These are phyloP conservation scores for Stagonosporopsis tanaceti DNA, from an alignment of 2,329 filamentous ascomycete species.

Conservation along the genomic window DNA sequence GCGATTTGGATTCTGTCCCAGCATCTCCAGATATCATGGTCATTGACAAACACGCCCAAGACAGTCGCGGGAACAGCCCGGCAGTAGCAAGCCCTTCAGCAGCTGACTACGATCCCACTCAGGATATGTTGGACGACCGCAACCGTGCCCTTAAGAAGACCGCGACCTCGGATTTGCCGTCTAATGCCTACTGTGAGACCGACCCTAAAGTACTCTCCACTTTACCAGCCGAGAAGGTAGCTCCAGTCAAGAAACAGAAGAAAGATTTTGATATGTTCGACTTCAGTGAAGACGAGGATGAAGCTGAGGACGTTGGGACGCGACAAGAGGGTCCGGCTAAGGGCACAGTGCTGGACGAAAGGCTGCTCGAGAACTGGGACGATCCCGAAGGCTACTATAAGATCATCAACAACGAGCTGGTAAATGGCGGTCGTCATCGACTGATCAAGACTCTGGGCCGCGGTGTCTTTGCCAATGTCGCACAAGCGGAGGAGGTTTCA, in stretches of 20 bases:
- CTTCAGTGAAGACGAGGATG: slow-evolving; percentile 75
- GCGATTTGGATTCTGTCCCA: slow-evolving; percentile 49
- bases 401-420: slow-evolving; percentile 86
- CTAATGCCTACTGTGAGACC: slow-evolving; percentile 66
- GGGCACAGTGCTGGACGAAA: slow-evolving; percentile 64
- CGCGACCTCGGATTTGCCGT: slow-evolving; percentile 45
- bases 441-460: slow-evolving; percentile 87
- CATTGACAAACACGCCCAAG: slow-evolving; percentile 52
- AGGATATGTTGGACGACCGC: slow-evolving; percentile 87
- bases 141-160: slow-evolving; percentile 71
- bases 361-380: slow-evolving; percentile 90
- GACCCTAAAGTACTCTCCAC: slow-evolving; percentile 62
- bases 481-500: slow-evolving; percentile 67
- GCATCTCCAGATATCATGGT: slow-evolving; percentile 51
- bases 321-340: slow-evolving; percentile 30
- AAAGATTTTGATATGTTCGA: slow-evolving; percentile 70
- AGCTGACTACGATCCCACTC: slow-evolving; percentile 88
- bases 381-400: slow-evolving; percentile 97
- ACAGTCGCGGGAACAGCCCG: slow-evolving; percentile 44
- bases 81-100: slow-evolving; percentile 79
- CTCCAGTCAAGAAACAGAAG: slow-evolving; percentile 50
- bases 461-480: slow-evolving; percentile 97
- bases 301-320: slow-evolving; percentile 61
- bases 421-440: slow-evolving; percentile 86
- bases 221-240: slow-evolving; percentile 51